Base-by-base conservation (phyloP, 1,139 yeast species). In the Kluyveromyces marxianus region DNA sequence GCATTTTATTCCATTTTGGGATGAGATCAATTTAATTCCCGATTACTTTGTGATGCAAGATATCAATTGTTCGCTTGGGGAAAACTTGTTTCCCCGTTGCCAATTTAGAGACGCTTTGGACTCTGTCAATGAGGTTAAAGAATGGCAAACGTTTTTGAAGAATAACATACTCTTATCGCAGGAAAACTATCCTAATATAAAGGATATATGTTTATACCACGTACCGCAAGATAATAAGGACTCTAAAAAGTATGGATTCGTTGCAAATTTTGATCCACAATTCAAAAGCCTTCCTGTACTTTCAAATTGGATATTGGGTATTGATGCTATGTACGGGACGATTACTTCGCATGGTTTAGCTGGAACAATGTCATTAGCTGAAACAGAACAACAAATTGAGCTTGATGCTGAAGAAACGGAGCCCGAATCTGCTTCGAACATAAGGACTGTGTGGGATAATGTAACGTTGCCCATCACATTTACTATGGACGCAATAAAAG, bases 401-500 rank as follows among this genome's bases (percentile, higher is more conserved):
- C 45, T 43, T 26, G 48, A 54, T 27, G 44, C 45, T 7, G 48
- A 44, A 7, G 50, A 47, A 25, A 31, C 35, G 25, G 40, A 29
- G 3, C 48, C 56, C 2, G 39, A 28, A 14, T 31, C 30, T 6
- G 25, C 34, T 6, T 10, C 41, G 7, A 37, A 32, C 26, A 10
- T 44, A 14, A 37, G 35, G 25, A 51, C 46, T 25, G 24, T 62
- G 8, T 41, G 59, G 28, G 62, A 59, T 44, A 63, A 63, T 45
- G 43, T 62, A 24, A 51, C 62, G 3, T 45, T 62, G 28, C 67
- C 67, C 2, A 48, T 62, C 21, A 47, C 62, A 1, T 57, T 63
- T 44, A 63, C 66, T 28, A 60, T 59, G 36, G 67, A 63, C 48
- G 59, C 65, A 2, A 55, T 62, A 8, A 64, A 59, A 35, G 67